phyloP scores from a whole-genome alignment of 2,329 filamentous ascomycete species.

The Fusarium luffae region DNA sequence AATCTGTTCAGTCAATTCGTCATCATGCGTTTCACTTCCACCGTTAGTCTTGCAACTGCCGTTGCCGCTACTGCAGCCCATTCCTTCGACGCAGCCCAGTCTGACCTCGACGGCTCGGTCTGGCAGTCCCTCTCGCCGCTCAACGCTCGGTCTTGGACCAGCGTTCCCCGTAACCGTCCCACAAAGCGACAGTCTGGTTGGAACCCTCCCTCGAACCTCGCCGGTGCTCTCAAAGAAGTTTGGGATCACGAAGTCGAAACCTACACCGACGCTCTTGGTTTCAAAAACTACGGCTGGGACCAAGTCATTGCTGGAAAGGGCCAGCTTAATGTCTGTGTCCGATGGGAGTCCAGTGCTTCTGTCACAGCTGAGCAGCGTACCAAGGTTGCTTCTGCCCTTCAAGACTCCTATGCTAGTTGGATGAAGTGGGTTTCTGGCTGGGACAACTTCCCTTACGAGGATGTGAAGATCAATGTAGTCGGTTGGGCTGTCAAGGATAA shows the following conservation, averaged over 20 bases:
- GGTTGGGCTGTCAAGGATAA: slow-evolving; percentile 56
- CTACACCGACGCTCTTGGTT: slow-evolving; percentile 42
- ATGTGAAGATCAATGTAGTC: slow-evolving; percentile 54
- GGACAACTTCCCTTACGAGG: slow-evolving; percentile 56
- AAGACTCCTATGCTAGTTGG: slow-evolving; percentile 54
- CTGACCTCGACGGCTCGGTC: slow-evolving; percentile 47
- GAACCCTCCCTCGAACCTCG: slow-evolving; percentile 46
- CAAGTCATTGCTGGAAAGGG: slow-evolving; percentile 48
- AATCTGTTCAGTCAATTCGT: background rate
- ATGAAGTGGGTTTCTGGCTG: slow-evolving; percentile 57
- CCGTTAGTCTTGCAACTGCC: slow-evolving; percentile 36
- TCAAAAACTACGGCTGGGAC: slow-evolving; percentile 52
- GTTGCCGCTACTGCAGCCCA: slow-evolving; percentile 40
- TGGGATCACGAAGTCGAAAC: slow-evolving; percentile 48
- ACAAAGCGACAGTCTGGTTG: slow-evolving; percentile 46
- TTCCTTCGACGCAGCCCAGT: slow-evolving; percentile 31
- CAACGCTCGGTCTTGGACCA: slow-evolving; percentile 23
- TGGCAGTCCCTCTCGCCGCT: slow-evolving; percentile 41
- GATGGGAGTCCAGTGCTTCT: slow-evolving; percentile 55
- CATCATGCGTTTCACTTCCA: slow-evolving; percentile 44
- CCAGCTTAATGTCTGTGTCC: slow-evolving; percentile 52
- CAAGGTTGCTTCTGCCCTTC: slow-evolving; percentile 50
- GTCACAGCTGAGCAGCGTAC: slow-evolving; percentile 54
- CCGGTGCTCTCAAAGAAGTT: slow-evolving; percentile 44
- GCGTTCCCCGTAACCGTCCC: slow-evolving; percentile 39